These are phyloP conservation scores for Lactuca sativa DNA, from an alignment of 129 eudicot genomes.

Conservation along the genomic window DNA sequence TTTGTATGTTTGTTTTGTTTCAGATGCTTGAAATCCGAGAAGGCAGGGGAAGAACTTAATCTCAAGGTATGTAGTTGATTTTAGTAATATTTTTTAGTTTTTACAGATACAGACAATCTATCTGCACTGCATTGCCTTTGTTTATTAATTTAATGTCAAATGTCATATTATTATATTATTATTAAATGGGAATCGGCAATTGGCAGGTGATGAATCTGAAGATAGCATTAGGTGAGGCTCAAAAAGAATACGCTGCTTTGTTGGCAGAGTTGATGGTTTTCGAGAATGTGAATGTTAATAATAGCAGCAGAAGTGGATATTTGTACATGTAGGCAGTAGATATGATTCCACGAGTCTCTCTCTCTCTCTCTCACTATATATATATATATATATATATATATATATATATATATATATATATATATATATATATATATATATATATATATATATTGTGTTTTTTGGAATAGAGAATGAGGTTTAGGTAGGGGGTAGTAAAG, in stretches of 20 bases:
- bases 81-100: no score
- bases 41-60: conserved; percentile 46
- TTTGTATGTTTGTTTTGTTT: conserved; percentile 25
- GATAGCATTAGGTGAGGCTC: conserved; percentile 47
- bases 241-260: conserved; percentile 41
- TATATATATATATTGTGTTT: not conserved
- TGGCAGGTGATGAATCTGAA: conserved; percentile 43
- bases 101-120: no score
- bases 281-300: conserved; percentile 39
- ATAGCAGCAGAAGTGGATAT: conserved; percentile 15
- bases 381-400: no score
- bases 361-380: no score
- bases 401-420: no score
- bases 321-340: not conserved
- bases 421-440: no score
- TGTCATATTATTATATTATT: conserved; percentile 1
- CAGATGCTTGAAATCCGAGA: conserved; percentile 63
- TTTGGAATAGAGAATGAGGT: not conserved
- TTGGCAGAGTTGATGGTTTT: conserved; percentile 35
- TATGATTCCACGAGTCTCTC: not conserved
- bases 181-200: not conserved
- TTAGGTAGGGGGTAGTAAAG: not conserved
- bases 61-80: conserved; percentile 48
- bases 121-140: not conserved
- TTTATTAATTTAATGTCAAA: conserved; percentile 1